Conservation (phyloP, 495 filamentous ascomycete genomes). For the Parachaetomium inaequale region DNA sequence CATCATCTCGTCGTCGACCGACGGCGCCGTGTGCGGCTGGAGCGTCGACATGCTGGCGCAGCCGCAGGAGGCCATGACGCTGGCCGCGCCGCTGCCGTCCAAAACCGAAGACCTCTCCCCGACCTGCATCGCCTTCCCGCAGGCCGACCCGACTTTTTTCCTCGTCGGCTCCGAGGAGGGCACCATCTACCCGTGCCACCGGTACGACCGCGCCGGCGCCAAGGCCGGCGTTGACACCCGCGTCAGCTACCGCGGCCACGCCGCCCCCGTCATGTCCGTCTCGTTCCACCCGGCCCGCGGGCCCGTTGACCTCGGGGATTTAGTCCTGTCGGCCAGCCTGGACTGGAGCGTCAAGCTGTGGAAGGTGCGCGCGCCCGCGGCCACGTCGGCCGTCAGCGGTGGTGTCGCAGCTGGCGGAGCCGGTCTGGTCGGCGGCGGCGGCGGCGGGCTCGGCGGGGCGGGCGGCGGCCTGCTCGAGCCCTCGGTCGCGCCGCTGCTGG, state of each 20-base stretch:
- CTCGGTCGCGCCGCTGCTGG: constrained; percentile 69
- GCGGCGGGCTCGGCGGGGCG: neutral
- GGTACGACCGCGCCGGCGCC: constrained; percentile 93
- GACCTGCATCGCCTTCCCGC: constrained; percentile 93
- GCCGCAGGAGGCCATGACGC: constrained; percentile 86
- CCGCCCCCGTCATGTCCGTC: constrained; percentile 91
- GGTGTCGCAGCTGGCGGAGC: neutral
- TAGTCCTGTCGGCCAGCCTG: constrained; percentile 78
- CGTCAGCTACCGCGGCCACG: constrained; percentile 80
- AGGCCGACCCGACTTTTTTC: constrained; percentile 95
- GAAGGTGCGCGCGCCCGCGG: constrained; percentile 79
- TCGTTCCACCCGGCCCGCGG: constrained; percentile 91
- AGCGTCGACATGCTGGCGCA: constrained; percentile 94
- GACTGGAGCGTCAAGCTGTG: constrained; percentile 98
- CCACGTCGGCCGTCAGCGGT: constrained; percentile 48
- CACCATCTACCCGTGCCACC: constrained; percentile 89
- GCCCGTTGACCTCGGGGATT: constrained; percentile 89
- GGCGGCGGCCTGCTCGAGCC: constrained; percentile 24
- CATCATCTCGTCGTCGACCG: constrained; percentile 91
- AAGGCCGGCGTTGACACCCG: constrained; percentile 90
- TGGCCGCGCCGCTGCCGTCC: constrained; percentile 77
- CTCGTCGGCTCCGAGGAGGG: constrained; percentile 96
- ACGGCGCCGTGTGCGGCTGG: constrained; percentile 96
- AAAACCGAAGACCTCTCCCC: constrained; percentile 95
- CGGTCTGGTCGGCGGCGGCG: constrained; percentile 40